These are phyloP conservation scores for Pyrenopolyporus hunteri DNA, from an alignment of 495 filamentous ascomycete species.

Conservation along the genomic window DNA sequence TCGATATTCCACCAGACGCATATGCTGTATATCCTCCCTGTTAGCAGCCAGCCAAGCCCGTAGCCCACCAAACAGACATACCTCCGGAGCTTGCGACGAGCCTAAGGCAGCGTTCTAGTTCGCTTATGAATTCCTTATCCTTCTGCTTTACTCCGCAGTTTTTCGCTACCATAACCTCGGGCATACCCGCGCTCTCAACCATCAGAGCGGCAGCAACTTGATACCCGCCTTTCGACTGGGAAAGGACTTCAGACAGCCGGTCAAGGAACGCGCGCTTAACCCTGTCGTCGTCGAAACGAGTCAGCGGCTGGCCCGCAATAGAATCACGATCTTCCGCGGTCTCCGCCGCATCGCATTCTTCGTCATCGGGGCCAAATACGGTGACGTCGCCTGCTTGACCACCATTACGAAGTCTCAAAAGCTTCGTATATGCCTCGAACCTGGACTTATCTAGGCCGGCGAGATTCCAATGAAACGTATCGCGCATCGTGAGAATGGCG, in stretches of 20 bases:
- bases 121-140: not conserved
- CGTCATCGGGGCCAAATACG: not conserved
- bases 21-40: not conserved
- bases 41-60: not conserved
- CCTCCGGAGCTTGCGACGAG: not conserved
- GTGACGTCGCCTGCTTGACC: not conserved
- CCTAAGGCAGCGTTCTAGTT: not conserved
- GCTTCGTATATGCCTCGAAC: not conserved
- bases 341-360: not conserved
- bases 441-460: not conserved
- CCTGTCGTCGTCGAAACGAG: not conserved
- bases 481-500: too few species aligned
- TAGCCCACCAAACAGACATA: not conserved
- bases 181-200: not conserved
- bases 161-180: not conserved
- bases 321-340: not conserved
- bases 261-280: constrained; percentile 1
- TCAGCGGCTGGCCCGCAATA: not conserved
- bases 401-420: constrained; percentile 3
- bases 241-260: not conserved
- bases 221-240: not conserved
- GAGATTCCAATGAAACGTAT: not conserved
- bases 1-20: not conserved
- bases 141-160: not conserved
- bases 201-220: constrained; percentile 1